Conservation (phyloP, 768 basidiomycete genomes). For the Pisolithus tinctorius region DNA sequence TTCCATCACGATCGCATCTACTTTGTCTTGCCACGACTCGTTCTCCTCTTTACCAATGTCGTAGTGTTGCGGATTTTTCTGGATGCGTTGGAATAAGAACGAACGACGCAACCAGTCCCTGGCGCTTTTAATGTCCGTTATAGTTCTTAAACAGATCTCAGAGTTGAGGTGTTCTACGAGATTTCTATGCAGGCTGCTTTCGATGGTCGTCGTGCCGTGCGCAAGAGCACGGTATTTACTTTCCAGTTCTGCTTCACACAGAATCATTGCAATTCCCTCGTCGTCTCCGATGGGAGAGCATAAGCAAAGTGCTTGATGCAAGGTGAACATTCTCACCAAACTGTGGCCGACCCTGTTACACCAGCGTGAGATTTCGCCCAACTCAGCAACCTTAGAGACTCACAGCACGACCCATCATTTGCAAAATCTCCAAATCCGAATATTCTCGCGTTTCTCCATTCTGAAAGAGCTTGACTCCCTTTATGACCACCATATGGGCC, state of each 20-base stretch:
- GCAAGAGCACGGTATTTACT: constrained; percentile 63
- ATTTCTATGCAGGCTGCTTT: constrained; percentile 78
- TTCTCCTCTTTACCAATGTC: constrained; percentile 47
- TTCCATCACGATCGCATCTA: constrained; percentile 69
- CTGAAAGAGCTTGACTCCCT: constrained; percentile 79
- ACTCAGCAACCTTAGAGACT: constrained; percentile 14
- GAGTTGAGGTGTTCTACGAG: constrained; percentile 91
- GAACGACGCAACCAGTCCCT: constrained; percentile 80
- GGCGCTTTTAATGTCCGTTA: constrained; percentile 60
- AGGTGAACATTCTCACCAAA: constrained; percentile 47
- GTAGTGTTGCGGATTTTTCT: constrained; percentile 79
- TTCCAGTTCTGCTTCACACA: constrained; percentile 71
- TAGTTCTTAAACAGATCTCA: constrained; percentile 84
- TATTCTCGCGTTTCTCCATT: constrained; percentile 71
- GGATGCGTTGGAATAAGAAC: constrained; percentile 82
- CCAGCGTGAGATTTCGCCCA: background rate
- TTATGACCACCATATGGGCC: constrained; percentile 89
- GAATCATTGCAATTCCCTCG: constrained; percentile 75
- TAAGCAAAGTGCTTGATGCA: background rate
- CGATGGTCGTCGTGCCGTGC: constrained; percentile 70
- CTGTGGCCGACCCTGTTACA: constrained; percentile 74
- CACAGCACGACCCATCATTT: constrained; percentile 95
- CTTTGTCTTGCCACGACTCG: constrained; percentile 61
- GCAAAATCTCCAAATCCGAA: constrained; percentile 87
- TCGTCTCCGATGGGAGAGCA: constrained; percentile 45